Base-by-base conservation (phyloP, 2,329 filamentous ascomycete species). In the Calonectria pteridis region DNA sequence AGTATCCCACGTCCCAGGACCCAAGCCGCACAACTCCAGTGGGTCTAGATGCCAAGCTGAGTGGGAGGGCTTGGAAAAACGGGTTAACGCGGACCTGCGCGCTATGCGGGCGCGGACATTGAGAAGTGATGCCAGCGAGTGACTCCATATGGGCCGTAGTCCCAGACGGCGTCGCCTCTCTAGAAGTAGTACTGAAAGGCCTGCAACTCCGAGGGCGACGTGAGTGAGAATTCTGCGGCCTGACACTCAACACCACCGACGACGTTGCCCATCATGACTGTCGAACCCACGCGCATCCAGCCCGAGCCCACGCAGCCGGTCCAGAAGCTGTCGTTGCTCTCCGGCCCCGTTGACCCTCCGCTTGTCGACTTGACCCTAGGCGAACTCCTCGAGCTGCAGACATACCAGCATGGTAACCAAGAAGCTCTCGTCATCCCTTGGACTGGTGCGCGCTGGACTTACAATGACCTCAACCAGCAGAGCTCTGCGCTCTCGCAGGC, bases 351-450 rank as follows among this genome's bases (percentile, higher is more conserved):
- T 53, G 89, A 94, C 76, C 92, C 93, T 72, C 91, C 92, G 1
- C 88, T 96, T 46, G 87, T 94, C 62, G 91, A 95, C 73, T 85
- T 95, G 64, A 95, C 93, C 0, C 88, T 96, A 10, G 92, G 93
- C 7, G 92, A 94, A 81, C 88, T 96, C 1, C 88, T 96, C 49
- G 92, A 93, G 73, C 87, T 94, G 18, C 94, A 96, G 84, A 92
- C 90, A 55, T 87, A 91, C 64, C 88, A 91, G 62, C 91, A 94
- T 82, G 90, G 91, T 29, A 87, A 89, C 65, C 88, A 90, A 68
- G 93, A 95, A 81, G 94, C 91, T 73, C 84, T 96, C 51, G 89
- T 95, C 29, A 93, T 94, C 65, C 93, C 94, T 0, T 95, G 93
- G 93, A 95, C 93, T 0, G 92, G 91, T 1, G 90, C 93, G 5